phyloP scores from a whole-genome alignment of 495 filamentous ascomycete species.

The Annulohypoxylon moriforme region DNA sequence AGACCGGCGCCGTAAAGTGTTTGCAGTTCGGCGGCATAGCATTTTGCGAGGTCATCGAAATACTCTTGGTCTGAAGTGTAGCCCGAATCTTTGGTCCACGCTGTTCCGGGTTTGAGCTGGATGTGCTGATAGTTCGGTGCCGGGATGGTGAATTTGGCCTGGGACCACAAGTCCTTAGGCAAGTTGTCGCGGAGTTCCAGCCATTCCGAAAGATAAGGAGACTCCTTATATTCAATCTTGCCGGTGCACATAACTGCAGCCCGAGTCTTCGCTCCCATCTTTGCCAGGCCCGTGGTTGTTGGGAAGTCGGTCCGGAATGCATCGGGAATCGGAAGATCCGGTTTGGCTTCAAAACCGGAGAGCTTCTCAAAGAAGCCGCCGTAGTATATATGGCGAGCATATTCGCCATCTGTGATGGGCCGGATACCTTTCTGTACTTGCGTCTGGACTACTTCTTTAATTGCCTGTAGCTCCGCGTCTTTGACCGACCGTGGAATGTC shows the following conservation, averaged over 20 bases:
- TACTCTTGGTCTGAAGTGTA: slow-evolving; percentile 75
- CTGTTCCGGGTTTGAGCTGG: slow-evolving; percentile 73
- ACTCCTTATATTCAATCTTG: slow-evolving; percentile 74
- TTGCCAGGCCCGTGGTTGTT: slow-evolving; percentile 51
- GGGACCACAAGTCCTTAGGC: slow-evolving; percentile 66
- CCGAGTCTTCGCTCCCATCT: slow-evolving; percentile 64
- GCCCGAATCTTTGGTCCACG: slow-evolving; percentile 71
- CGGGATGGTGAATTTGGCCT: slow-evolving; percentile 77
- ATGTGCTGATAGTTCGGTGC: slow-evolving; percentile 78
- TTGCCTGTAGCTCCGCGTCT: slow-evolving; percentile 70
- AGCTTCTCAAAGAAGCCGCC: slow-evolving; percentile 82
- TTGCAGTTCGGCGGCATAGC: slow-evolving; percentile 72
- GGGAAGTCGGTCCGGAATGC: slow-evolving; percentile 49
- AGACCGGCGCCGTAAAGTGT: slow-evolving; percentile 77
- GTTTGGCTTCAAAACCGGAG: slow-evolving; percentile 55
- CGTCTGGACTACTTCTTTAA: slow-evolving; percentile 70
- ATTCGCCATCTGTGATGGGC: slow-evolving; percentile 81
- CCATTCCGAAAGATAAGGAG: slow-evolving; percentile 76
- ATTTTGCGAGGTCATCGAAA: slow-evolving; percentile 77
- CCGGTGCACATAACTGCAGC: slow-evolving; percentile 78
- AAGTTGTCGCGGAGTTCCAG: slow-evolving; percentile 71
- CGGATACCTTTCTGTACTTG: slow-evolving; percentile 74
- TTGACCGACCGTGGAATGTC: slow-evolving; percentile 57
- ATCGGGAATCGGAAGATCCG: slow-evolving; percentile 55
- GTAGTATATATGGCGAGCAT: slow-evolving; percentile 70